Conservation (phyloP, 306 rosid genomes). For the Cyclanthera cordifolia region DNA sequence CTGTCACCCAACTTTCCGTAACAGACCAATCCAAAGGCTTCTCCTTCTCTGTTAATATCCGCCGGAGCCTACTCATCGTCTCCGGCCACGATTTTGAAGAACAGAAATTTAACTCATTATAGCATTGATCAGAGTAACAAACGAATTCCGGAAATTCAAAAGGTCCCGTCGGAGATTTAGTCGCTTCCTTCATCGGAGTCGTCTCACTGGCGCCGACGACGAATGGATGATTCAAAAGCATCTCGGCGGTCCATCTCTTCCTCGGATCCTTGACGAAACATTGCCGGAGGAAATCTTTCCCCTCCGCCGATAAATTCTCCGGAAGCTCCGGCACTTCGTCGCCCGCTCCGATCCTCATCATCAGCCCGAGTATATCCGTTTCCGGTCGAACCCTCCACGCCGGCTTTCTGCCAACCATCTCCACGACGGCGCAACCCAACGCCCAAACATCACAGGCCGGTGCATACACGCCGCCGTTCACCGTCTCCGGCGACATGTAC, state of each 20-base stretch:
- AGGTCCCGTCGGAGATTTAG: constrained; percentile 39
- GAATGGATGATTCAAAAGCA: constrained; percentile 59
- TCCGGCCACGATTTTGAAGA: background rate
- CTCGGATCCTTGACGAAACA: constrained; percentile 57
- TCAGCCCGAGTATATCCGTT: constrained; percentile 26
- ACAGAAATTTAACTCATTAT: background rate
- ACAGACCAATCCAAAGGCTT: constrained; percentile 30
- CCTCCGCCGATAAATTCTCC: constrained; percentile 36
- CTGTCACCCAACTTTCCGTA: constrained; percentile 35
- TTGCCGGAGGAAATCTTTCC: constrained; percentile 43
- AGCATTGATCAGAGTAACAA: background rate
- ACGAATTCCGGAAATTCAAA: constrained; percentile 50
- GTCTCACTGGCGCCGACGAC: constrained; percentile 12
- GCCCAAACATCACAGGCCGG: constrained; percentile 66
- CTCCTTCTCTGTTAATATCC: constrained; percentile 22
- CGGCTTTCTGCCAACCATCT: constrained; percentile 56
- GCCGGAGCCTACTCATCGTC: constrained; percentile 25
- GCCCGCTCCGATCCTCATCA: constrained; percentile 48
- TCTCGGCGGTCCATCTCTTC: constrained; percentile 66
- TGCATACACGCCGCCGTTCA: constrained; percentile 44
- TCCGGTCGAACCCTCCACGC: constrained; percentile 33
- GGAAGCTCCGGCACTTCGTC: constrained; percentile 52
- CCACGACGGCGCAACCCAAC: constrained; percentile 58
- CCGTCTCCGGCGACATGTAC: constrained; percentile 68
- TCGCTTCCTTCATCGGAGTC: constrained; percentile 12